Conservation (phyloP, 352 stramenopile species). For the Phytophthora parvispora region DNA sequence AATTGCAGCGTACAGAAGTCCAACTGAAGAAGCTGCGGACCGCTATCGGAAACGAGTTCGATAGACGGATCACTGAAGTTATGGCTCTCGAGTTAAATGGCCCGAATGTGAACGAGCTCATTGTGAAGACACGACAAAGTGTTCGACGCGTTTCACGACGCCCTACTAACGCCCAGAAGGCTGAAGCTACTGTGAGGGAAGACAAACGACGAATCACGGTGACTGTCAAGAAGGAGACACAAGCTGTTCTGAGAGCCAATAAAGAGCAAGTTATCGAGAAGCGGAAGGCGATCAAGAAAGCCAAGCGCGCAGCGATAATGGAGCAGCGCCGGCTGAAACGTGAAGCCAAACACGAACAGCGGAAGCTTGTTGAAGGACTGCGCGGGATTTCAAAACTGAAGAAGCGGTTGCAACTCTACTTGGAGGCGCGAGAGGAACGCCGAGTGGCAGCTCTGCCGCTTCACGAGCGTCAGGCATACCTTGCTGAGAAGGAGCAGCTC, state of each 20-base stretch:
- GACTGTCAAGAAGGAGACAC: slow-evolving; percentile 66
- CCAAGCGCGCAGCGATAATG: slow-evolving; percentile 32
- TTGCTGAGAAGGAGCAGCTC: slow-evolving; percentile 69
- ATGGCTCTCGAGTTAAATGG: slow-evolving; percentile 39
- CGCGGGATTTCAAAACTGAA: slow-evolving; percentile 63
- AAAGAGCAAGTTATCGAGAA: slow-evolving; percentile 52
- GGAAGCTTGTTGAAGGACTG: slow-evolving; percentile 53
- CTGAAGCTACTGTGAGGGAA: slow-evolving; percentile 2
- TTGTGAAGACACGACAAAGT: slow-evolving; percentile 29
- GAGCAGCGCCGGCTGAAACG: slow-evolving; percentile 50
- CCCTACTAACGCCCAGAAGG: slow-evolving; percentile 11
- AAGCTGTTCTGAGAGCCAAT: slow-evolving; percentile 57
- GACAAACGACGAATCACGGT: slow-evolving; percentile 49
- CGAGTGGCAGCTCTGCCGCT: slow-evolving; percentile 55
- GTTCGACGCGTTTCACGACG: slow-evolving; percentile 27
- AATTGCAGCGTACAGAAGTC: slow-evolving; percentile 63
- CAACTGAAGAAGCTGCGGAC: slow-evolving; percentile 69
- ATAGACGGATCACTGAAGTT: slow-evolving; percentile 59
- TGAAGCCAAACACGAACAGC: slow-evolving; percentile 52
- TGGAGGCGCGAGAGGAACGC: slow-evolving; percentile 46
- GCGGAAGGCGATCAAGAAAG: slow-evolving; percentile 49
- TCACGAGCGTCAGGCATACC: slow-evolving; percentile 68
- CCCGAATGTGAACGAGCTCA: slow-evolving; percentile 26
- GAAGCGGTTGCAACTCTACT: slow-evolving; percentile 64
- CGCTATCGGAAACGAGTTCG: slow-evolving; percentile 69